Evolutionary conservation across 805 yeast species (phyloP).

Genomic region (Candida ascalaphidarum): DNA sequence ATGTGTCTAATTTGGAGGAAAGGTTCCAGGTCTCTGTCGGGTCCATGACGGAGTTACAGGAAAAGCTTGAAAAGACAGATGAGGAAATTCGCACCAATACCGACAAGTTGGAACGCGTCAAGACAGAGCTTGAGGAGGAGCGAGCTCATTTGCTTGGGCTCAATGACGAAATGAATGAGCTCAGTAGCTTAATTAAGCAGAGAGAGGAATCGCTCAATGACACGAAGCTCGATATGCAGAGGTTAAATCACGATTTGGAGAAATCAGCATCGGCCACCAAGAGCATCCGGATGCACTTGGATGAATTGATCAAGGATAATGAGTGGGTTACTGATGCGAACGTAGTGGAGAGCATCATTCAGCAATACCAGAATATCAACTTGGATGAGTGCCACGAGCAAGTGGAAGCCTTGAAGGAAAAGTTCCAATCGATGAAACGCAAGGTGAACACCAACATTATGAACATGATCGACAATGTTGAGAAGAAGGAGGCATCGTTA

Average conservation of each 20-base stretch:
- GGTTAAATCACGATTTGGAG: slow-evolving; percentile 46
- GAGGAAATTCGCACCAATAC: slow-evolving; percentile 13
- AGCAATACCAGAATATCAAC: slow-evolving; percentile 55
- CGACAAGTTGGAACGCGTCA: slow-evolving; percentile 10
- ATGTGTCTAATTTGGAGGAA: slow-evolving; percentile 38
- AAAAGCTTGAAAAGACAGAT: slow-evolving; percentile 12
- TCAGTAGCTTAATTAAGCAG: slow-evolving; percentile 35
- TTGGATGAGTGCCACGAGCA: slow-evolving; percentile 54
- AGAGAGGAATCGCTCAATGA: slow-evolving; percentile 39
- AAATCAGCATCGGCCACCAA: slow-evolving; percentile 32
- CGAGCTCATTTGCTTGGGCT: slow-evolving; percentile 54
- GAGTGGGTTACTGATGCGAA: slow-evolving; percentile 70
- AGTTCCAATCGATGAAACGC: slow-evolving; percentile 62
- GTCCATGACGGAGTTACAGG: slow-evolving; percentile 20
- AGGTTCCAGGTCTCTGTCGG: slow-evolving; percentile 27
- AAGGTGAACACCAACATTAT: slow-evolving; percentile 80
- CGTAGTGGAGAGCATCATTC: slow-evolving; percentile 46
- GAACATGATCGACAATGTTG: slow-evolving; percentile 88
- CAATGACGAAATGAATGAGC: slow-evolving; percentile 67
- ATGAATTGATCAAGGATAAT: slow-evolving; percentile 42
- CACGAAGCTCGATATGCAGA: slow-evolving; percentile 43
- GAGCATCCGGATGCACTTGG: slow-evolving; percentile 29
- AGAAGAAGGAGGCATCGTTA: slow-evolving; percentile 73
- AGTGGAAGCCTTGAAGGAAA: slow-evolving; percentile 45
- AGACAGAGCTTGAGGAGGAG: slow-evolving; percentile 41